phyloP scores from a whole-genome alignment of 495 filamentous ascomycete genomes.

The Daldinia decipiens region DNA sequence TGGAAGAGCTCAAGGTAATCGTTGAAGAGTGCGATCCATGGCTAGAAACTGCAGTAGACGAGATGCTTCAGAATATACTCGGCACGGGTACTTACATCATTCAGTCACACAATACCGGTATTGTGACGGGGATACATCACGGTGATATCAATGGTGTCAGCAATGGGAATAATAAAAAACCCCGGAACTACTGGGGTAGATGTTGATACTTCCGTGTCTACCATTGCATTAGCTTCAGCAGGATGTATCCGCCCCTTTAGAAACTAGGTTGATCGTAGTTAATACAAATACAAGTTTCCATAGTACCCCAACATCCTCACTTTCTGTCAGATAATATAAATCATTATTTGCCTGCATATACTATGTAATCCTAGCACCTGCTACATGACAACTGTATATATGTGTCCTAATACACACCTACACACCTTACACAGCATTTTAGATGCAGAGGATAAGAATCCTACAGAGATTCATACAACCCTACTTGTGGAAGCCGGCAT shows the following conservation, averaged over 20 bases:
- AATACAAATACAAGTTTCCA: neutral
- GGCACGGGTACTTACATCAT: slow-evolving; percentile 7
- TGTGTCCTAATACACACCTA: neutral
- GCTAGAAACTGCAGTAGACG: slow-evolving; percentile 19
- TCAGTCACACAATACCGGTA: slow-evolving; percentile 24
- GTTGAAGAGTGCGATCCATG: slow-evolving; percentile 22
- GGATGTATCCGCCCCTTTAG: too few relatives aligned
- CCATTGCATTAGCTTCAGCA: neutral
- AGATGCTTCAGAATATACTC: neutral
- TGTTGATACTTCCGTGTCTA: neutral
- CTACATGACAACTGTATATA: neutral
- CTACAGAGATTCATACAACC: neutral
- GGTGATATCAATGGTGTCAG: slow-evolving; percentile 26
- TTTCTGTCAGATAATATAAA: neutral
- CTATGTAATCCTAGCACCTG: neutral
- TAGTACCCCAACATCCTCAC: neutral
- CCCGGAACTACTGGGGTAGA: slow-evolving; percentile 10
- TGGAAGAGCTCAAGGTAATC: slow-evolving; percentile 21
- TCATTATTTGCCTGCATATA: neutral
- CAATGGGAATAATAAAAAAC: slow-evolving; percentile 13
- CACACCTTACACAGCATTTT: neutral
- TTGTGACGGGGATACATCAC: slow-evolving; percentile 13
- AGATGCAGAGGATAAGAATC: neutral
- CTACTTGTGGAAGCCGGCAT: neutral
- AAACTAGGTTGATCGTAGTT: neutral